phyloP scores from a whole-genome alignment of 768 basidiomycete genomes.

The Termitomyces sp. region DNA sequence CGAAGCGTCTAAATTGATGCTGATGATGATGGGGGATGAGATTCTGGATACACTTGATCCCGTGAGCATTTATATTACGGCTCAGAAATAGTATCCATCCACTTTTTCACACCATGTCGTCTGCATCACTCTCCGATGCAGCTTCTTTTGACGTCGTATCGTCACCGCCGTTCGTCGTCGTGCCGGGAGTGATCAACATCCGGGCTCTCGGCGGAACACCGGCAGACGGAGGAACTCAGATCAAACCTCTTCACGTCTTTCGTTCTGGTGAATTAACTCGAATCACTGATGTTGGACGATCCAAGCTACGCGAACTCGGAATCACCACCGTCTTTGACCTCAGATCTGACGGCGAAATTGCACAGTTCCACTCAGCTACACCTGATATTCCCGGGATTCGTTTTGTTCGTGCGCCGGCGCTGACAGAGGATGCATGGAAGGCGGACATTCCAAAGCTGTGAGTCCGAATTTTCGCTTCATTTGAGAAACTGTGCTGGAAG shows the following conservation, averaged over 20 bases:
- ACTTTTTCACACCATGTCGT: not conserved
- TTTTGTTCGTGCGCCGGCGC: constrained; percentile 22
- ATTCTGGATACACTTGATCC: too few species aligned
- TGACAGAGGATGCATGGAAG: constrained; percentile 20
- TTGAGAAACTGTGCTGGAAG: too few species aligned
- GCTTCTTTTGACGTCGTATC: not conserved
- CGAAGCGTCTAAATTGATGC: too few species aligned
- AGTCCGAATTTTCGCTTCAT: not conserved
- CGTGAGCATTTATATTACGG: too few species aligned
- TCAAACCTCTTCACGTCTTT: constrained; percentile 27
- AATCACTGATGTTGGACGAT: constrained; percentile 28
- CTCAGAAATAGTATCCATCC: too few species aligned
- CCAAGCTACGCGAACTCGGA: constrained; percentile 26
- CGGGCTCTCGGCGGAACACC: constrained; percentile 26
- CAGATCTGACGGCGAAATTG: constrained; percentile 29
- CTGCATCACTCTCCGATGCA: not conserved
- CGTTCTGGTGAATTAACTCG: constrained; percentile 33
- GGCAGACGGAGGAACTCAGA: not conserved
- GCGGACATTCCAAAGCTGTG: constrained; percentile 18
- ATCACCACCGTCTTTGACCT: constrained; percentile 34
- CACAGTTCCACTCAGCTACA: constrained; percentile 22
- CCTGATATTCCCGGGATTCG: constrained; percentile 26
- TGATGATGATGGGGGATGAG: not conserved
- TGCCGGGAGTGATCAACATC: constrained; percentile 35
- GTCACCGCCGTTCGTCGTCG: constrained; percentile 25